phyloP scores from a whole-genome alignment of 768 basidiomycete species.

The Peribolospora kevripleyi region DNA sequence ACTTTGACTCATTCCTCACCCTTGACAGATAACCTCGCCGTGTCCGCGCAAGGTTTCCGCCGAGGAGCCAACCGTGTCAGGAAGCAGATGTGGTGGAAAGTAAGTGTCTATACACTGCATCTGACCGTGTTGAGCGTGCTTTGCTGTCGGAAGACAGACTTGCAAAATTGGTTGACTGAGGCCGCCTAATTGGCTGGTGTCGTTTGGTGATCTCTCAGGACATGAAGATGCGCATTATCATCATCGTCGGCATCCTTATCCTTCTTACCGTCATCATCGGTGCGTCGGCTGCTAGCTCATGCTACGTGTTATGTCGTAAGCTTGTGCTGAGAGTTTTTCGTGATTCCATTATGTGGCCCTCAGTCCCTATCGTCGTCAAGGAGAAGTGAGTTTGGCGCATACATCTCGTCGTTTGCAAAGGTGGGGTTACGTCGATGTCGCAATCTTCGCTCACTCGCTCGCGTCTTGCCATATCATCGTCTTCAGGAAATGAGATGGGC shows the following conservation, averaged over 20 bases:
- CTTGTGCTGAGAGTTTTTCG: too few species aligned
- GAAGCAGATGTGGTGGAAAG: constrained; percentile 40
- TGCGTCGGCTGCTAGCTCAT: neutral
- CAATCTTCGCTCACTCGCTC: neutral
- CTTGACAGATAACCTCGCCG: constrained; percentile 64
- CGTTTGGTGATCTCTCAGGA: constrained; percentile 7
- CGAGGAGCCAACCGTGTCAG: constrained; percentile 90
- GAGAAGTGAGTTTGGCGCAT: neutral
- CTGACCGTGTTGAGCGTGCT: constrained; percentile 2
- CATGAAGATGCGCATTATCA: constrained; percentile 84
- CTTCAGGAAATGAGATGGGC: too few species aligned
- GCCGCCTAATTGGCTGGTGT: constrained; percentile 3
- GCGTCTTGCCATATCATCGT: too few species aligned
- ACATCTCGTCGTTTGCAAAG: neutral
- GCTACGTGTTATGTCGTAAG: neutral
- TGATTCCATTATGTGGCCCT: neutral
- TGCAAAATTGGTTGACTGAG: neutral
- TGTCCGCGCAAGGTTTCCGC: constrained; percentile 96
- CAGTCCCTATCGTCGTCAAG: constrained; percentile 12
- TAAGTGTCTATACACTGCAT: neutral
- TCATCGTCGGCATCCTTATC: constrained; percentile 64
- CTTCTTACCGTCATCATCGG: constrained; percentile 85
- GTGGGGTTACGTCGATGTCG: neutral
- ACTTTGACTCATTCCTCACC: neutral
- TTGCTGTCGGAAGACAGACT: constrained; percentile 20